These are phyloP conservation scores for Penicillium sp. DNA, from an alignment of 2,329 filamentous ascomycete species.

Conservation along the genomic window DNA sequence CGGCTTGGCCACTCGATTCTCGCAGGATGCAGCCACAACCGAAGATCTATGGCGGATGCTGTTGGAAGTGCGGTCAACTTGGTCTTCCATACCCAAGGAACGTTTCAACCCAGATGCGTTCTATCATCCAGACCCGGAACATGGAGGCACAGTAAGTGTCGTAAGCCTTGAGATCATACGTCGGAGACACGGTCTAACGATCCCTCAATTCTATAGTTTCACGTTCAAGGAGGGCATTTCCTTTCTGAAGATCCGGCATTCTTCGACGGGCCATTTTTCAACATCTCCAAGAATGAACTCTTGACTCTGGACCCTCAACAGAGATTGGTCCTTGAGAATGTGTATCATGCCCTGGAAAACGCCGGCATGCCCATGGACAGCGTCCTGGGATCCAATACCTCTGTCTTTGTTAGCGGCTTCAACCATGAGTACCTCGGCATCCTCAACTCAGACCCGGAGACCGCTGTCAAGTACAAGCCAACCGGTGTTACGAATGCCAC, in stretches of 20 bases:
- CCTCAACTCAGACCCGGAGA: constrained; percentile 27
- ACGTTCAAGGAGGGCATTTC: constrained; percentile 30
- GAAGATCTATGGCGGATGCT: constrained; percentile 39
- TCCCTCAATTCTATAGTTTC: constrained; percentile 13
- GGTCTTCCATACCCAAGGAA: constrained; percentile 38
- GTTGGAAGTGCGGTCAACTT: constrained; percentile 31
- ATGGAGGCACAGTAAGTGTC: constrained; percentile 33
- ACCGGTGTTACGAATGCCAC: constrained; percentile 24
- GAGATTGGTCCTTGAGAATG: constrained; percentile 35
- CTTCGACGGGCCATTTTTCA: constrained; percentile 38
- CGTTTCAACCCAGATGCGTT: constrained; percentile 37
- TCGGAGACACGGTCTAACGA: background rate
- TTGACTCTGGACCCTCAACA: constrained; percentile 37
- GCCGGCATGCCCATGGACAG: constrained; percentile 28
- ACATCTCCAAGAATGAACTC: constrained; percentile 31
- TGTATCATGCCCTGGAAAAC: constrained; percentile 37
- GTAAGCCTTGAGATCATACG: background rate
- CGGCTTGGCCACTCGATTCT: constrained; percentile 35
- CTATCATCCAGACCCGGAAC: constrained; percentile 42
- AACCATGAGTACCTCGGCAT: constrained; percentile 29
- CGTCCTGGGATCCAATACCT: constrained; percentile 28
- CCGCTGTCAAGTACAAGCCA: constrained; percentile 23
- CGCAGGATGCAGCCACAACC: constrained; percentile 34
- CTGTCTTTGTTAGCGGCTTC: constrained; percentile 29
- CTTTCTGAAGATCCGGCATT: constrained; percentile 28